Evolutionary conservation across 2,329 filamentous ascomycete species (phyloP), one percentile per base, ranked within the genome.

Genomic region (Diaporthe eres): DNA sequence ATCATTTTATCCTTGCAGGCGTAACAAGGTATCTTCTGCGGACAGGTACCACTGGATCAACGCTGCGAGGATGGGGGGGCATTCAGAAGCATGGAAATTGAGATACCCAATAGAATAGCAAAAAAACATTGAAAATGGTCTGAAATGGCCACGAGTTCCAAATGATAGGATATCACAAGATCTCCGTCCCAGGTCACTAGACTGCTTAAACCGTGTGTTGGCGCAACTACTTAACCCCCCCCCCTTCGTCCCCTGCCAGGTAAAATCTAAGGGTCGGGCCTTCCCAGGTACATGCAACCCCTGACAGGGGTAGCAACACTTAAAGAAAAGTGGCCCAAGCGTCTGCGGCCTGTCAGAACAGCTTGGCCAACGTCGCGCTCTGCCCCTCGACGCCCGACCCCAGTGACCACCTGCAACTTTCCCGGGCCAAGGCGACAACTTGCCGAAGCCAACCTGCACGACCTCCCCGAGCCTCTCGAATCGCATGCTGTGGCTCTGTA

Each of bases 231-330:
- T 2, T n/a, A n/a, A 37, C 68, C 68, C 68, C 68, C 55, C 28
- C 55, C 19, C 22, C 31, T 10, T 2, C 0, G 4, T 31, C 44
- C 9, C 22, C 60, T 31, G 19, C n/a, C 60, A 63, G 17, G 25
- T 22, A 55, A 51, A 74, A 72, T 75, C 63, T 15, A 37, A 77
- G 74, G 77, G 76, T 77, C 76, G 61, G 78, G 72, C 68, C 67
- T 74, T 49, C 63, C 7, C 28, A 28, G 42, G 63, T 7, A 10
- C 22, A 13, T 53, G 9, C 7, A 61, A 70, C 73, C 73, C 73
- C 73, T 75, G 57, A 71, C 49, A 68, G 61, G 53, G 74, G 67
- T 42, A 71, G 57, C 65, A 42, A 22, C 65, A 70, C 65, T 55
- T 55, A 42, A 42, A 31, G 25, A 70, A 44, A 39, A 61, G 49